phyloP scores from a whole-genome alignment of 768 basidiomycete species.

The Kwoniella europaea region DNA sequence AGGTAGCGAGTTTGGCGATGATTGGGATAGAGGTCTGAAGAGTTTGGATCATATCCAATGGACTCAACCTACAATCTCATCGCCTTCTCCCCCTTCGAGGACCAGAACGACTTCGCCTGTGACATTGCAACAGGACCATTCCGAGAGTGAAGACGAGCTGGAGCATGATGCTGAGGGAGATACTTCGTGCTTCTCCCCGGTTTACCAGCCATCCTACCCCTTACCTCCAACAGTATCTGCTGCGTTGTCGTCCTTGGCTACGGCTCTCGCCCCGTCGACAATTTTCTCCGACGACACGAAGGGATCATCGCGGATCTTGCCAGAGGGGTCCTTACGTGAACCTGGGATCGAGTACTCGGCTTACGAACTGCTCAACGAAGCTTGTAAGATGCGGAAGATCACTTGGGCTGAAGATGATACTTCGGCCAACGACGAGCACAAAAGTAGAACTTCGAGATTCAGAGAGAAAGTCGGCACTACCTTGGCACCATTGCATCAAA shows the following conservation, averaged over 20 bases:
- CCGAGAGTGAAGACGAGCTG: neutral
- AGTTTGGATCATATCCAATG: conserved; percentile 12
- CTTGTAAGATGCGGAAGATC: conserved; percentile 24
- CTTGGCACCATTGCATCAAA: neutral
- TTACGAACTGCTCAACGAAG: conserved; percentile 27
- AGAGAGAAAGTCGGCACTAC: neutral
- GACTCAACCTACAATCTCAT: neutral
- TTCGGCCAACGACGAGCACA: neutral
- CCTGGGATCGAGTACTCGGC: conserved; percentile 13
- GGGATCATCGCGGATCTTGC: conserved; percentile 16
- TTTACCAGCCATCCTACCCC: conserved; percentile 29
- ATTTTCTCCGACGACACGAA: conserved; percentile 18
- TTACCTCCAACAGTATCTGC: conserved; percentile 44
- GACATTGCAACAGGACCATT: neutral
- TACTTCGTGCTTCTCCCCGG: conserved; percentile 15
- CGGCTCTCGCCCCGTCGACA: conserved; percentile 33
- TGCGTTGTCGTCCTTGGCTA: conserved; percentile 41
- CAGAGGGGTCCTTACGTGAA: conserved; percentile 21
- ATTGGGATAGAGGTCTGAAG: conserved; percentile 17
- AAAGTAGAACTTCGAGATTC: neutral
- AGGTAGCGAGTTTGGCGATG: conserved; percentile 47
- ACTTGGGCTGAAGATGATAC: conserved; percentile 28
- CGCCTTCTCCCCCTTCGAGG: conserved; percentile 10
- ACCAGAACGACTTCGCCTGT: neutral
- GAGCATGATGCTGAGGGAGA: conserved; percentile 13